Percentiles rank a stretch among this genome's conserved stretches.
Conservation (phyloP, 371 early-diverging fungal species). For the Rhizopus delemar region DNA sequence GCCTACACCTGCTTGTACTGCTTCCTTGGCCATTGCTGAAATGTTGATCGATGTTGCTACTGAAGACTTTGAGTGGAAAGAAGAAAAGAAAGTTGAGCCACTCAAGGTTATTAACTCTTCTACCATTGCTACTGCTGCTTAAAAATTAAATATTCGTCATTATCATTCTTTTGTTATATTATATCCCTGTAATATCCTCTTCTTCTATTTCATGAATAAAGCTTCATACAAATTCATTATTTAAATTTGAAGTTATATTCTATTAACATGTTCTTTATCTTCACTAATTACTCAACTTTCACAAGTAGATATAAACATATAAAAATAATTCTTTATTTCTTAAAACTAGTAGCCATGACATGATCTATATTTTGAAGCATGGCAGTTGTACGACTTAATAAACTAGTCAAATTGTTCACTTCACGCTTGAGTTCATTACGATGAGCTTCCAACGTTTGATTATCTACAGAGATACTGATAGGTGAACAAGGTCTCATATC, state of each 20-base stretch:
- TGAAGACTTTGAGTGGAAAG: constrained; percentile 42
- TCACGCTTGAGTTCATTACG: constrained; percentile 68
- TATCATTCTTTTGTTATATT: background rate
- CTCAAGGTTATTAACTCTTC: constrained; percentile 1
- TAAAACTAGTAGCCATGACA: constrained; percentile 25
- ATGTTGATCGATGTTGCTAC: constrained; percentile 43
- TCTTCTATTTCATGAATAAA: background rate
- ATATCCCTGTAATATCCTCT: background rate
- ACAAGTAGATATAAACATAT: background rate
- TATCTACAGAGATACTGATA: constrained; percentile 1
- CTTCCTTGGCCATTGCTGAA: constrained; percentile 48
- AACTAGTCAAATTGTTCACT: constrained; percentile 44
- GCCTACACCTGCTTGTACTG: constrained; percentile 51
- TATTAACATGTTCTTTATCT: too few species aligned
- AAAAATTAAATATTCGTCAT: background rate
- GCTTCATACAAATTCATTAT: background rate
- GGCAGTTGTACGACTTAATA: constrained; percentile 45
- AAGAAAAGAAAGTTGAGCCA: constrained; percentile 9
- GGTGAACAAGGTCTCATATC: constrained; percentile 13
- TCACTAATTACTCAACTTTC: too few species aligned
- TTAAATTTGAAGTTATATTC: too few species aligned
- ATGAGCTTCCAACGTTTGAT: background rate
- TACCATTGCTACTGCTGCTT: constrained; percentile 20
- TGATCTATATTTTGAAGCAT: constrained; percentile 50
- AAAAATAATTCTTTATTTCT: constrained; percentile 4